A percentile compares a stretch with the other conserved stretches of the same genome.
Evolutionary conservation across 1,284 basidiomycete genomes (phyloP).

Genomic region (Trametes polyzona): DNA sequence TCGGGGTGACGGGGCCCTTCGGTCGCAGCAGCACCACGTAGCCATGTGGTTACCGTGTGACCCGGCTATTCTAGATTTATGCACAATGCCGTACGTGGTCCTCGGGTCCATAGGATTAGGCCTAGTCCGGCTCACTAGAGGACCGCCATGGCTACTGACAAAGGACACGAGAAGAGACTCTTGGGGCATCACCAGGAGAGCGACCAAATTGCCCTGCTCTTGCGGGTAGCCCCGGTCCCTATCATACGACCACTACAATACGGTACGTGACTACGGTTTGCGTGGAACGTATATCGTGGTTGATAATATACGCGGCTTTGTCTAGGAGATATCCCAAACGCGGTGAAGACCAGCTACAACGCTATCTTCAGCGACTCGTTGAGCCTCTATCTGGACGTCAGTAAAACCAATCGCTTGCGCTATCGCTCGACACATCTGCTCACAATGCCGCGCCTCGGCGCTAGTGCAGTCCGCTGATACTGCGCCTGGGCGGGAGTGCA

Average conservation of each 20-base stretch:
- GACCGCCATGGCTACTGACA: no score
- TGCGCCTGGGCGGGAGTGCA: not conserved
- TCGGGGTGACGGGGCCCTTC: no score
- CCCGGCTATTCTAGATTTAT: no score
- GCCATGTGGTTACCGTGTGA: no score
- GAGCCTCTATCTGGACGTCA: not conserved
- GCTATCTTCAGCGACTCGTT: not conserved
- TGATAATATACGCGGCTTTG: not conserved
- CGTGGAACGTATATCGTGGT: not conserved
- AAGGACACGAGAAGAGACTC: not conserved
- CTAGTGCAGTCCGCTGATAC: conserved; percentile 3
- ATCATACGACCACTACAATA: not conserved
- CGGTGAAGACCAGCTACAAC: not conserved
- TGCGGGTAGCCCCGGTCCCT: not conserved
- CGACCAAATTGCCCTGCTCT: not conserved
- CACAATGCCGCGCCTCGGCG: not conserved
- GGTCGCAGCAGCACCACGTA: no score
- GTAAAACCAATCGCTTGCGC: not conserved
- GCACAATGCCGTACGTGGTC: no score
- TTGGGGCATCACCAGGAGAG: no score
- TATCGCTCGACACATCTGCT: not conserved
- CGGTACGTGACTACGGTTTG: not conserved
- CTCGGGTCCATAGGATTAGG: no score
- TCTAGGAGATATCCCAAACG: not conserved
- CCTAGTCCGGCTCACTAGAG: no score